phyloP scores from a whole-genome alignment of 192 early-diverging fungal species.

The Rhizoclosmatium globosum region DNA sequence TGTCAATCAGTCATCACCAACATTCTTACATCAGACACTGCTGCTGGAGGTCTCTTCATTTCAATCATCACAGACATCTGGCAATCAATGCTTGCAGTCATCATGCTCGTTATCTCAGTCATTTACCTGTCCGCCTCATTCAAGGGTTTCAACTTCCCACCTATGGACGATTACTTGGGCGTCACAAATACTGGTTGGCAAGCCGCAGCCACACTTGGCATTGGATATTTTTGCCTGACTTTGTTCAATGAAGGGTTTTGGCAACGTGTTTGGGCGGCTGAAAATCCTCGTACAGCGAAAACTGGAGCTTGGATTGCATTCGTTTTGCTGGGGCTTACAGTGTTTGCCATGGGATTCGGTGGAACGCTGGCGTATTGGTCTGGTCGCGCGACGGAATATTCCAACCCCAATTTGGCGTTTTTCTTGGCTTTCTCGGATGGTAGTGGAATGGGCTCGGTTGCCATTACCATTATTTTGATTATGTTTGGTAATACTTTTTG shows the following conservation, averaged over 20 bases:
- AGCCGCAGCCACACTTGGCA: conserved; percentile 41
- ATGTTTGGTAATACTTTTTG: conserved; percentile 31
- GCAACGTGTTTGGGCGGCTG: conserved; percentile 57
- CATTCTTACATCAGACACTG: conserved; percentile 39
- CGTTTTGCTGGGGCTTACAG: conserved; percentile 35
- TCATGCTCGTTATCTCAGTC: conserved; percentile 38
- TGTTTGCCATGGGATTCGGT: conserved; percentile 40
- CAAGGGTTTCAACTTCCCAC: conserved; percentile 19
- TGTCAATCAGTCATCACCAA: too few species aligned
- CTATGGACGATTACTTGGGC: conserved; percentile 39
- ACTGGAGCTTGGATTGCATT: conserved; percentile 44
- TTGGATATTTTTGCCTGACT: conserved; percentile 47
- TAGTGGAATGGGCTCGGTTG: conserved; percentile 22
- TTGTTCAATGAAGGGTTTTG: conserved; percentile 57
- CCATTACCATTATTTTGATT: conserved; percentile 46
- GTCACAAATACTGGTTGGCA: conserved; percentile 44
- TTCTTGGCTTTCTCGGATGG: conserved; percentile 42
- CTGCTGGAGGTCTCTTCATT: conserved; percentile 54
- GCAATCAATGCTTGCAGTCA: conserved; percentile 29
- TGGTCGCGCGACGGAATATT: conserved; percentile 29
- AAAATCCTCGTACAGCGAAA: conserved; percentile 31
- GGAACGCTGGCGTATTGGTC: conserved; percentile 40
- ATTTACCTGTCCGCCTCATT: conserved; percentile 53
- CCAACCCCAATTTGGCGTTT: conserved; percentile 40
- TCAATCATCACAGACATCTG: conserved; percentile 42